Conservation (phyloP, 2,329 filamentous ascomycete genomes). For the Periconia digitata region DNA sequence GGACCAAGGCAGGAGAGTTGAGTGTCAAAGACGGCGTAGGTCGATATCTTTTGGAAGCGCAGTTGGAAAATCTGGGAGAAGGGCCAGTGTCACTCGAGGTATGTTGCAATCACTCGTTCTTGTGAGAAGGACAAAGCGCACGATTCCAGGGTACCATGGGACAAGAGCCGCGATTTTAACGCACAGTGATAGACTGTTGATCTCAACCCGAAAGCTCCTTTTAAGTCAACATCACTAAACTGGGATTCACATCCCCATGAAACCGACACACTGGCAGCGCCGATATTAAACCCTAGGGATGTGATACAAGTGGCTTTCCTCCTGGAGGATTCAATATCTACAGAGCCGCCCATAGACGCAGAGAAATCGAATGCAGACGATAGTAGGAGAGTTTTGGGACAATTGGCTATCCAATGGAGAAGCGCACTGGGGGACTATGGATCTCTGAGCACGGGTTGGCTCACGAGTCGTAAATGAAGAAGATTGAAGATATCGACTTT, state of each 20-base stretch:
- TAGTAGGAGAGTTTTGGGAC: slow-evolving; percentile 68
- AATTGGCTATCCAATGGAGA: slow-evolving; percentile 84
- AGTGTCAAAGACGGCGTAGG: slow-evolving; percentile 46
- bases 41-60: slow-evolving; percentile 82
- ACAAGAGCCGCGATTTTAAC: slow-evolving; percentile 1
- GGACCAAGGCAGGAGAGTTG: slow-evolving; percentile 79
- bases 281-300: slow-evolving; percentile 62
- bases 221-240: slow-evolving; percentile 57
- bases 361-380: slow-evolving; percentile 21
- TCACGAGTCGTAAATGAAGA: slow-evolving; percentile 49
- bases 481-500: background rate
- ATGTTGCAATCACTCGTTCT: slow-evolving; percentile 12
- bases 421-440: slow-evolving; percentile 88
- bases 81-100: slow-evolving; percentile 77
- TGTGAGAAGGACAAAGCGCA: no score
- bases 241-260: slow-evolving; percentile 52
- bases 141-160: background rate
- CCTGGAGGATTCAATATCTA: slow-evolving; percentile 53
- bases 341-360: slow-evolving; percentile 48
- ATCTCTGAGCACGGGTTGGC: slow-evolving; percentile 81
- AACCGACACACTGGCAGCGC: slow-evolving; percentile 35
- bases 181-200: slow-evolving; percentile 37
- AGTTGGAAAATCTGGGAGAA: slow-evolving; percentile 93
- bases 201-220: slow-evolving; percentile 55
- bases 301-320: slow-evolving; percentile 67